phyloP scores from a whole-genome alignment of 1,284 basidiomycete species.

The Agaricales sp. region DNA sequence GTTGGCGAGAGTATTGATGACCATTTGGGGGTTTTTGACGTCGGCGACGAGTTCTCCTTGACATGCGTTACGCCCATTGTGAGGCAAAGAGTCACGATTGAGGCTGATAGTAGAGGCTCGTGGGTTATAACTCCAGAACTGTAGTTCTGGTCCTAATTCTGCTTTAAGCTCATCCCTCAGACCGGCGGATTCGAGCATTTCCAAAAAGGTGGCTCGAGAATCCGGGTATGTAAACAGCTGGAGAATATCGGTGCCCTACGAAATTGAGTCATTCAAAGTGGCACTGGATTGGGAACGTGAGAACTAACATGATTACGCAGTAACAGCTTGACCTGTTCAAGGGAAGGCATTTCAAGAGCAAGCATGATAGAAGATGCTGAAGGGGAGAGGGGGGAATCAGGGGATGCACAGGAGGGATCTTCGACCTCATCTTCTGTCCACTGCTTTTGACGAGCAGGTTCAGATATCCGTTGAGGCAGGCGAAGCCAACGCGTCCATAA shows the following conservation, averaged over 20 bases:
- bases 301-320: conserved; percentile 49
- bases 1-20: too few species aligned
- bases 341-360: conserved; percentile 20
- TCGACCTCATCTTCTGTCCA: conserved; percentile 31
- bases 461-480: conserved; percentile 10
- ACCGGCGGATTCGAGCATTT: conserved; percentile 24
- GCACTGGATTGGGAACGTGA: conserved; percentile 1
- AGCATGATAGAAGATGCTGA: conserved; percentile 8
- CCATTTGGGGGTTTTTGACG: too few species aligned
- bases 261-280: conserved; percentile 5
- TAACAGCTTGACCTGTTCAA: conserved; percentile 35
- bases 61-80: too few species aligned
- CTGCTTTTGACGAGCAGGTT: conserved; percentile 24
- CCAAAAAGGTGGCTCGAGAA: conserved; percentile 51
- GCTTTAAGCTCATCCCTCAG: neutral
- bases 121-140: neutral
- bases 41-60: too few species aligned
- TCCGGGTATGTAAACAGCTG: conserved; percentile 58
- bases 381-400: conserved; percentile 6
- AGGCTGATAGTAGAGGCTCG: neutral
- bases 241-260: conserved; percentile 45
- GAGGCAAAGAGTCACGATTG: too few species aligned
- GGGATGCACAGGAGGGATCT: neutral
- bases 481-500: conserved; percentile 60
- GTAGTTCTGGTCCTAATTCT: neutral